Conservation (phyloP, 805 yeast species). For the Metahyphopichia silvanorum region DNA sequence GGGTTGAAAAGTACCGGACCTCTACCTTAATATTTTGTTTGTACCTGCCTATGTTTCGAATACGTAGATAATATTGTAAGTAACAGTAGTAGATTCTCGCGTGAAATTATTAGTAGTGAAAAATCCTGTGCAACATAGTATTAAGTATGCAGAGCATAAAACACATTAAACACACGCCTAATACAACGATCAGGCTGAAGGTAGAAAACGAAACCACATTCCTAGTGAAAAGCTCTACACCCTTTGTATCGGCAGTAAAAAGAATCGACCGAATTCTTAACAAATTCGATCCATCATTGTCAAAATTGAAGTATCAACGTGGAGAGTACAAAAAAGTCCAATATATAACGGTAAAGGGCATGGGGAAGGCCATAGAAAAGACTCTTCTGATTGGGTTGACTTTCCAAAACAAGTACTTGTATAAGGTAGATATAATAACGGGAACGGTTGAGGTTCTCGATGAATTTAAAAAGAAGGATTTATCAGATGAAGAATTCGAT, state of each 20-base stretch:
- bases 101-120: no score
- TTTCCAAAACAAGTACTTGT: conserved; percentile 49
- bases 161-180: conserved; percentile 53
- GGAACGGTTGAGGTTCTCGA: conserved; percentile 69
- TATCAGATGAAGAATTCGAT: conserved; percentile 5
- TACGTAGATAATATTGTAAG: no score
- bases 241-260: conserved; percentile 71
- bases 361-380: conserved; percentile 67
- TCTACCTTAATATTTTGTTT: no score
- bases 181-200: conserved; percentile 36
- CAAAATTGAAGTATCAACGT: conserved; percentile 22
- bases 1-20: no score
- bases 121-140: no score
- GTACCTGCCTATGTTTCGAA: no score
- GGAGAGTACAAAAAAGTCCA: conserved; percentile 36
- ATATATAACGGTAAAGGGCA: conserved; percentile 61
- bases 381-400: conserved; percentile 60
- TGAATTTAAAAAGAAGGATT: conserved; percentile 41
- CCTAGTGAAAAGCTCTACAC: conserved; percentile 62
- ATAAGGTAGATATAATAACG: conserved; percentile 59
- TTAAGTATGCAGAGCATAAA: neutral
- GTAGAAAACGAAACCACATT: conserved; percentile 47
- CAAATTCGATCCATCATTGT: conserved; percentile 30
- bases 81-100: no score
- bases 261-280: conserved; percentile 52